phyloP scores from a whole-genome alignment of 768 basidiomycete species.

The Russula abietina region DNA sequence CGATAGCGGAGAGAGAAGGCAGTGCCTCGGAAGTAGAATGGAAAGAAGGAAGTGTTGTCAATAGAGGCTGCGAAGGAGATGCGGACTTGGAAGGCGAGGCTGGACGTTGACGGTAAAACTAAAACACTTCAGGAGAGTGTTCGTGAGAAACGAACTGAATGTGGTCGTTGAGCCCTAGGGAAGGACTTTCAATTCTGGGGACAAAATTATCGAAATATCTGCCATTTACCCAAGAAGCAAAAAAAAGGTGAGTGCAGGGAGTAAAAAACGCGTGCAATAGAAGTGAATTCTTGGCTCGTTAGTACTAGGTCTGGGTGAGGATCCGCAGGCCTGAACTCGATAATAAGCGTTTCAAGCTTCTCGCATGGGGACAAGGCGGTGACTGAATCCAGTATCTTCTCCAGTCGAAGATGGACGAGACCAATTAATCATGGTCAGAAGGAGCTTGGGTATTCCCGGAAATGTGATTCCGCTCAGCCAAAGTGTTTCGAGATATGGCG shows the following conservation, averaged over 20 bases:
- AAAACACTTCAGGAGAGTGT: too few relatives aligned
- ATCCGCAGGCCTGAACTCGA: not conserved
- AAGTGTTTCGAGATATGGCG: not conserved
- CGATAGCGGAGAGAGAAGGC: too few relatives aligned
- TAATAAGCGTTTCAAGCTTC: not conserved
- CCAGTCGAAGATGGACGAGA: slow-evolving; percentile 6
- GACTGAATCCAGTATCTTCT: not conserved
- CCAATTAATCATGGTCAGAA: not conserved
- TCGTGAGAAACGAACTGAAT: too few relatives aligned
- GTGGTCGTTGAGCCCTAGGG: too few relatives aligned
- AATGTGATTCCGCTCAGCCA: not conserved
- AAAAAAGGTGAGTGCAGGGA: slow-evolving; percentile 1
- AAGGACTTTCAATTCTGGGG: too few relatives aligned
- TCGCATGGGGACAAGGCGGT: not conserved
- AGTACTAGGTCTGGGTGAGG: not conserved
- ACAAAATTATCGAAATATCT: too few relatives aligned
- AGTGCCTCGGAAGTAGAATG: too few relatives aligned
- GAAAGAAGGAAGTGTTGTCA: too few relatives aligned
- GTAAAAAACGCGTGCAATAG: not conserved
- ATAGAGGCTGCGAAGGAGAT: too few relatives aligned
- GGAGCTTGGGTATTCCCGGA: not conserved
- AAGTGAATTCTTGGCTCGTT: not conserved
- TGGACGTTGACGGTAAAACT: too few relatives aligned
- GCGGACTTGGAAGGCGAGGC: too few relatives aligned
- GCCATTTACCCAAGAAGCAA: not conserved